A percentile compares a stretch with the other conserved stretches of the same genome.
Evolutionary conservation across 306 rosid species (phyloP).

Genomic region (Echinosophora koreensis): DNA sequence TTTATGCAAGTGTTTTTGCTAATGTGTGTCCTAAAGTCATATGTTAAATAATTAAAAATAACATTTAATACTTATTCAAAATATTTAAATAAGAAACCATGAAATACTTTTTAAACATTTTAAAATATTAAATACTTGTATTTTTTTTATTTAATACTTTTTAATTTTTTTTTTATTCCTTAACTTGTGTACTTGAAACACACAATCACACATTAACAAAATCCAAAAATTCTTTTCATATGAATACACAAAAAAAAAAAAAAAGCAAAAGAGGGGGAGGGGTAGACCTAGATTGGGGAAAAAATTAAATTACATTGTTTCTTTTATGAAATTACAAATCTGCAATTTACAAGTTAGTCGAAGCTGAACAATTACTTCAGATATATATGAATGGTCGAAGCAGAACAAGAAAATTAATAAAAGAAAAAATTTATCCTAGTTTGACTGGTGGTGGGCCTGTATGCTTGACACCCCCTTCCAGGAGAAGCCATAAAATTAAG

Average conservation of each 20-base stretch:
- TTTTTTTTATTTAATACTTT: too few relatives aligned
- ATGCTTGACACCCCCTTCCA: conserved; percentile 47
- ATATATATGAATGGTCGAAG: conserved; percentile 53
- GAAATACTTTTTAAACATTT: too few relatives aligned
- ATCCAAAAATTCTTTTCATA: conserved; percentile 26
- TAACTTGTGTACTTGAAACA: too few relatives aligned
- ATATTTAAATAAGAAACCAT: too few relatives aligned
- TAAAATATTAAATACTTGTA: too few relatives aligned
- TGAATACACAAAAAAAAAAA: conserved; percentile 33
- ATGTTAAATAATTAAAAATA: too few relatives aligned
- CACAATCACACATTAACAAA: too few relatives aligned
- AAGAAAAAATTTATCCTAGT: conserved; percentile 54
- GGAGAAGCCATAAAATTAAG: conserved; percentile 50
- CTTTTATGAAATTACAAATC: conserved; percentile 61
- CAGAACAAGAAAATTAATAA: conserved; percentile 41
- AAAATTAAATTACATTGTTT: conserved; percentile 42
- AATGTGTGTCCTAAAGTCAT: too few relatives aligned
- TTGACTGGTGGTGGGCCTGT: conserved; percentile 48
- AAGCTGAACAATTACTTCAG: conserved; percentile 63
- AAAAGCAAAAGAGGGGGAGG: background rate
- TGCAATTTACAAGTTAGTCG: conserved; percentile 76
- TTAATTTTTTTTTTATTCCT: too few relatives aligned
- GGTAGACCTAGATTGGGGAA: conserved; percentile 21
- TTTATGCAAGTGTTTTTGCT: too few relatives aligned
- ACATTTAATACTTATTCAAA: too few relatives aligned